Base-by-base conservation (phyloP, 805 yeast species). In the Myxozyma mucilagina region DNA sequence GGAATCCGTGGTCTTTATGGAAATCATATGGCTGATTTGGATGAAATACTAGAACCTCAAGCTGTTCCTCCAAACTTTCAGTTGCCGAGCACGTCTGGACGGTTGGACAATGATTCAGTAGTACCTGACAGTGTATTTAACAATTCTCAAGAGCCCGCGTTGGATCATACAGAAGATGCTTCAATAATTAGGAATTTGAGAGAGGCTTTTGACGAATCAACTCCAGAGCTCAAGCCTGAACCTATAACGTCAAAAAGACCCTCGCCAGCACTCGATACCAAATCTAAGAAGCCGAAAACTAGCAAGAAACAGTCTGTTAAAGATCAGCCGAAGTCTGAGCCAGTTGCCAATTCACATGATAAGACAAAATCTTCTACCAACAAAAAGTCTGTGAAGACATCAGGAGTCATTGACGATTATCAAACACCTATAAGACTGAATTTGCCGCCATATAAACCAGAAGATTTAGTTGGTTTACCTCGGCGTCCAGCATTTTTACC, bases 391-490 rank as follows among this genome's bases (percentile, higher is more conserved):
- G 34, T 11, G 14, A 38, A 4, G 42, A 47, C 29, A 9, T 24
- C 4, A 24, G 29, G 10, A 34, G 41, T 32, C 18, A 29, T 9
- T 2, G 58, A 54, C 11, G 56, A 53, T 8, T 63, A 59, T 32
- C 56, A 47, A 35, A 51, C 60, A 7, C 64, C 63, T 6, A 16
- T 64, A 11, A 51, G 68, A 10, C 41, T 60, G 24, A 49, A 55
- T 13, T 47, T 56, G 29, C 69, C 68, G 8, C 63, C 70, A 3
- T 62, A 61, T 56, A 67, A 64, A 41, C 59, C 48, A 29, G 63
- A 49, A 11, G 67, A 62, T 41, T 18, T 57, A 24, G 42, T 53
- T 20, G 45, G 64, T 10, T 18, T 39, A 35, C 70, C 69, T 14
- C 59, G 63, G 16, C 48, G 52, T 39, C 69, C 66, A 39, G 38